Percentiles rank a stretch among this genome's conserved stretches.
These are phyloP conservation scores for Albizia julibrissin DNA, from an alignment of 306 rosid species.

Conservation along the genomic window DNA sequence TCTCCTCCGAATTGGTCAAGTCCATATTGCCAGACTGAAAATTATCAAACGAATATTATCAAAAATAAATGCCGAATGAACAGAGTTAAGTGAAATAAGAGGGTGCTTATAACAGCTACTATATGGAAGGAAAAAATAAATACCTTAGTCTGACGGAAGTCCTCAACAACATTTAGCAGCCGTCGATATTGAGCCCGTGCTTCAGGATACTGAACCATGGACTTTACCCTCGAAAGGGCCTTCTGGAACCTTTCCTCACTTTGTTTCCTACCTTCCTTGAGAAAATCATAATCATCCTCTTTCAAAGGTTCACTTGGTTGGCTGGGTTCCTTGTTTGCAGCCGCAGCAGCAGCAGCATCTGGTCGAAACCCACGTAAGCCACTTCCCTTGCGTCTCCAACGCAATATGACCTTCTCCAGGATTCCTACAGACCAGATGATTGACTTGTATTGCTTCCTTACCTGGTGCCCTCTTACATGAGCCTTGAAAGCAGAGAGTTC, in stretches of 20 bases:
- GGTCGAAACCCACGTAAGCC: constrained; percentile 85
- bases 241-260: constrained; percentile 85
- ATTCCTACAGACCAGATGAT: constrained; percentile 88
- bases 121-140: constrained; percentile 1
- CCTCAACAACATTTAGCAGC: constrained; percentile 77
- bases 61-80: background rate
- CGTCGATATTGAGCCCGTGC: constrained; percentile 93
- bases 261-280: constrained; percentile 83
- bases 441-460: constrained; percentile 74
- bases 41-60: constrained; percentile 26
- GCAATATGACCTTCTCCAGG: constrained; percentile 79
- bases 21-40: constrained; percentile 50
- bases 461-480: constrained; percentile 94
- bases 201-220: constrained; percentile 95
- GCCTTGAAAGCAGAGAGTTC: constrained; percentile 58
- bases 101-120: background rate
- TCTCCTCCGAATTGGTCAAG: constrained; percentile 54
- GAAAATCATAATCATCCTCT: constrained; percentile 84
- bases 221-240: constrained; percentile 88
- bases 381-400: constrained; percentile 93
- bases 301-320: constrained; percentile 35
- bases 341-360: constrained; percentile 41
- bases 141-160: constrained; percentile 80
- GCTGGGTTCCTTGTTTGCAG: constrained; percentile 42
- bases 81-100: background rate